These are phyloP conservation scores for Botryotinia convoluta DNA, from an alignment of 2,329 filamentous ascomycete genomes.

Conservation along the genomic window DNA sequence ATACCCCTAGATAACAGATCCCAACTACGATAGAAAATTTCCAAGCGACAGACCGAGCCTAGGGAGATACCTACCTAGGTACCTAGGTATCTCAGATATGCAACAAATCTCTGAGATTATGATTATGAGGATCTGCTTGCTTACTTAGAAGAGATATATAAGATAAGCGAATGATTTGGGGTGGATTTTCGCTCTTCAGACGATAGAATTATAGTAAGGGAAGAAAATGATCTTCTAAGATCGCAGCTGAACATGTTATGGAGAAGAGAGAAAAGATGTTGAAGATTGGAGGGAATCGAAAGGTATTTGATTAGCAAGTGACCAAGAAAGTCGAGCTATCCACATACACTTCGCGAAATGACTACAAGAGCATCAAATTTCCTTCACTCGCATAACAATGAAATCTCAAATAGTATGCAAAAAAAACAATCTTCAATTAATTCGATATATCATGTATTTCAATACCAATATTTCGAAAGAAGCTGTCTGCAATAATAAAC, in stretches of 20 bases:
- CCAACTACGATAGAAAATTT: too few relatives aligned
- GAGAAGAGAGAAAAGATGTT: neutral
- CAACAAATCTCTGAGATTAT: neutral
- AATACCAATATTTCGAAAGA: neutral
- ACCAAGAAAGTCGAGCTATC: neutral
- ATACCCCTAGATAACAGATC: too few relatives aligned
- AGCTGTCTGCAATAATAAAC: neutral
- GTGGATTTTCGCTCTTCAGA: neutral
- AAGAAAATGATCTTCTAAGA: neutral
- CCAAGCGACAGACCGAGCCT: neutral
- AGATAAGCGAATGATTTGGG: neutral
- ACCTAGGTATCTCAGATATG: neutral
- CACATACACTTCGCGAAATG: neutral
- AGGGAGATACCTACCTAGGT: too few relatives aligned
- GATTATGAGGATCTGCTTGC: neutral
- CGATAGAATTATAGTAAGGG: neutral
- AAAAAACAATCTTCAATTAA: neutral
- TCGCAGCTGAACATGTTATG: neutral
- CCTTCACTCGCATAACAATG: neutral
- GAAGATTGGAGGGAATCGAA: neutral
- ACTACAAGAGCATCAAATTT: neutral
- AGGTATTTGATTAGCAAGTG: neutral
- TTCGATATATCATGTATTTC: conserved; percentile 1
- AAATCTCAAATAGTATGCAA: neutral
- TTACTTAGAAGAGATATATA: too few relatives aligned